Base-by-base conservation (phyloP, 106 monocot genomes). In the Dioscorea alata region DNA sequence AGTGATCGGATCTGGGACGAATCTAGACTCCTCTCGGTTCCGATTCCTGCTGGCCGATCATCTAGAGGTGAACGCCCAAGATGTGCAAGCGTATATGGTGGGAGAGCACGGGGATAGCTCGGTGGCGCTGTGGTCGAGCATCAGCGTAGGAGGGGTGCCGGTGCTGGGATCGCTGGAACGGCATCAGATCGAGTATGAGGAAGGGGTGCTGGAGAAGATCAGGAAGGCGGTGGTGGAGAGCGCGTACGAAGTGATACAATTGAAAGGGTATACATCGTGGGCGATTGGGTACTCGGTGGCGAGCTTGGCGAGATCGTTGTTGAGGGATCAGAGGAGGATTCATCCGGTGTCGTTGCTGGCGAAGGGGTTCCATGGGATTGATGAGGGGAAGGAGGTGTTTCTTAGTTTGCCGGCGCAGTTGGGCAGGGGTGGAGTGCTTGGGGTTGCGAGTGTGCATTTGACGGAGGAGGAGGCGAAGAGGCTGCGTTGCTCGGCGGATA, bases 21-120 rank as follows among this genome's bases (percentile, higher is more conserved):
- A 94, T 63, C 85, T 94, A 14, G 94, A 94, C 57, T 85, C 90
- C 12, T 90, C 90, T 2, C 60, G 94, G 50, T 94, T 94, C 52
- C 66, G 94, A 2, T 88, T 75, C 76, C 67, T 94, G 23, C 78
- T 94, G 21, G 94, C 90, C 19, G 90, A 90, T 51, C 83, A 90
- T 48, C 75, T 90, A 15, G 78, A 90, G 34, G 90, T 86, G 81
- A 90, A 90, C 63, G 86, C 90, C 3, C 86, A 86, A 63, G 90
- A 90, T 13, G 12, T 50, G 9, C 71, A 82, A 84, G 94, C 94
- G 32, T 90, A 94, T 72, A 94, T 94, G 90, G 88, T 94, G 7
- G 94, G 90, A 0, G 94, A 94, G 76, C 94, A 94, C 60, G 94
- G 94, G 4, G 94, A 94, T 83, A 94, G 85, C 75, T 94, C 94